phyloP scores from a whole-genome alignment of 495 filamentous ascomycete species.

The Aspergillus homomorphus region DNA sequence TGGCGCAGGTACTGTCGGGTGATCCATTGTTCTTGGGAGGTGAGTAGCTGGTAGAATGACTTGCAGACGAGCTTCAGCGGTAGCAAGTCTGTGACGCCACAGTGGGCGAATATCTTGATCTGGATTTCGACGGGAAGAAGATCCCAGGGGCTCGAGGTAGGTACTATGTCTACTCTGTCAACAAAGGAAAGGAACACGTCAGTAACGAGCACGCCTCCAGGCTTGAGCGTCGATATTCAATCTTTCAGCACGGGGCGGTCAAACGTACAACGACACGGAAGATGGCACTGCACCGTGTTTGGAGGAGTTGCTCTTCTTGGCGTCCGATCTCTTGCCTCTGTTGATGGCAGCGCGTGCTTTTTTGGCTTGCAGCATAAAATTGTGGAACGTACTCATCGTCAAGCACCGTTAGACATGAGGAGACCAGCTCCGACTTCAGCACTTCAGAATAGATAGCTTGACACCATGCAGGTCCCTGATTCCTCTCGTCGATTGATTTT shows the following conservation, averaged over 20 bases:
- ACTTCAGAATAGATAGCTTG: conserved; percentile 7
- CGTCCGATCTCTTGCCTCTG: conserved; percentile 27
- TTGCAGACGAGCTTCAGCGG: conserved; percentile 41
- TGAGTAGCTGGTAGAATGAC: conserved; percentile 36
- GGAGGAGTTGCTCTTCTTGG: conserved; percentile 23
- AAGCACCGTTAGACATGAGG: conserved; percentile 26
- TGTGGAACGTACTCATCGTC: conserved; percentile 40
- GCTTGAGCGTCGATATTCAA: neutral
- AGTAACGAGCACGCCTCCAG: conserved; percentile 10
- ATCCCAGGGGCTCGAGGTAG: conserved; percentile 37
- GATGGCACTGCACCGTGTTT: conserved; percentile 22
- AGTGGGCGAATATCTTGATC: conserved; percentile 44
- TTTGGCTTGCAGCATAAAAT: conserved; percentile 33
- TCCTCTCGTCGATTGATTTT: conserved; percentile 15
- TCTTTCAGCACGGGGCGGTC: conserved; percentile 7
- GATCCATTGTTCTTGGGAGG: conserved; percentile 39
- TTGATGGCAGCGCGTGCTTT: conserved; percentile 36
- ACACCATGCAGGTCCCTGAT: conserved; percentile 9
- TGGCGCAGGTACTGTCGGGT: conserved; percentile 43
- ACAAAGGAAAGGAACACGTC: conserved; percentile 10
- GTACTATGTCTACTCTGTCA: conserved; percentile 17
- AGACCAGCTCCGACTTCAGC: conserved; percentile 28
- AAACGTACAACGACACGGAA: conserved; percentile 23
- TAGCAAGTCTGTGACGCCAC: conserved; percentile 37
- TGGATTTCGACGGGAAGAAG: conserved; percentile 43